Base-by-base conservation (phyloP, 768 basidiomycete genomes). In the Boletus rubroflammeus region DNA sequence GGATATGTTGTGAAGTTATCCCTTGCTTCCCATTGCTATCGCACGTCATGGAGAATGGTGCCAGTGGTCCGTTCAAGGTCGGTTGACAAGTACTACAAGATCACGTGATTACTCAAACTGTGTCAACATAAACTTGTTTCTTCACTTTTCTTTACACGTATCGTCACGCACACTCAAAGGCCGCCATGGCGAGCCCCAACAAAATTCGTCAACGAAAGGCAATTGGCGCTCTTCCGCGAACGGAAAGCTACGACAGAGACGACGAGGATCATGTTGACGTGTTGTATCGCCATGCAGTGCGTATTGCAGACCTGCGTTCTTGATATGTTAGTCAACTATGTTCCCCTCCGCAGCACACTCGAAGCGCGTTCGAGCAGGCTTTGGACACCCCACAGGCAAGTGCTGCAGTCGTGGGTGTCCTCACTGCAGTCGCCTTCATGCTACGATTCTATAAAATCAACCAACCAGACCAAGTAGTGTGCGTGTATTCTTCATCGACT, bases 401-500 rank as follows among this genome's bases (percentile, higher is more conserved):
- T 70, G 73, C 77, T 55, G 71, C 79, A 26, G 76, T 86, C n/a
- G 81, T 88, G 41, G 77, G 75, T 42, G 63, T 78, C 15, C 76
- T 92, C 41, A 93, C 92, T 19, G 76, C 81, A 3, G 69, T 92
- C 47, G 89, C 93, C 21, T 91, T 94, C 68, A 84, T 84, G 19
- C 67, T 93, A 57, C 85, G 94, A 32, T 94, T 95, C 75, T 96
- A 90, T 79, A 92, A 95, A 76, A 92, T 96, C 68, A 91, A 87
- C 67, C 86, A 91, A 67, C 94, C 93, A 41, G 91, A 94, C 77
- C 89, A 93, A 75, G 93, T 95, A 57, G 93, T 95, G 91, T 93
- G 73, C 67, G 90, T 79, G 31, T 41, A 38, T 38, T 51, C 45
- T 29, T 48, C 47, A 21, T 44, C 41, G 47, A 35, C 17, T 25